Evolutionary conservation across 106 monocot species (phyloP).

Genomic region (Phalaenopsis equestris): DNA sequence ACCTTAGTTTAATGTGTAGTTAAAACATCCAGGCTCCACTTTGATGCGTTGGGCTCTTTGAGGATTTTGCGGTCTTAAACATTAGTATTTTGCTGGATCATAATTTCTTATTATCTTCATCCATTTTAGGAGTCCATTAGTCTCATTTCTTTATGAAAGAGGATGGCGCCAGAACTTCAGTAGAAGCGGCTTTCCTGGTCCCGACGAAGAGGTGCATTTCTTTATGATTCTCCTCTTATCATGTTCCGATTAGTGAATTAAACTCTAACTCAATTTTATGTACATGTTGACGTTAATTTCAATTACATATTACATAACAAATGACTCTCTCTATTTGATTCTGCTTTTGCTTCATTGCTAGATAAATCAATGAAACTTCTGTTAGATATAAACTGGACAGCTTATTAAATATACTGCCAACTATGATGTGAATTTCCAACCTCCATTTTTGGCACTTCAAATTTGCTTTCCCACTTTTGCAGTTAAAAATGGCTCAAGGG

Average conservation of each 20-base stretch:
- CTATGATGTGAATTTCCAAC: not conserved
- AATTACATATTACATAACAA: not conserved
- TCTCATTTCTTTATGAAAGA: conserved; percentile 98
- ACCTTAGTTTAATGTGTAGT: not conserved
- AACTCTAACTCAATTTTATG: not conserved
- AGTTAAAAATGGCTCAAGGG: conserved; percentile 96
- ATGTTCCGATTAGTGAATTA: not conserved
- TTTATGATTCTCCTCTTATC: not conserved
- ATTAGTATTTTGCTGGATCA: not conserved
- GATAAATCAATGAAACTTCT: conserved; percentile 1
- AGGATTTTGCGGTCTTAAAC: not conserved
- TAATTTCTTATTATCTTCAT: not conserved
- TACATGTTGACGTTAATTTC: not conserved
- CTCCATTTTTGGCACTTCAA: not conserved
- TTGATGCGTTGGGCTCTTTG: not conserved
- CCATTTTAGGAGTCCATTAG: conserved; percentile 74
- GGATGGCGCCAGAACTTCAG: conserved; percentile 97
- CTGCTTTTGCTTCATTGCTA: not conserved
- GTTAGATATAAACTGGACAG: not conserved
- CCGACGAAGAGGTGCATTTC: conserved; percentile 77
- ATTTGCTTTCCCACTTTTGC: conserved; percentile 13
- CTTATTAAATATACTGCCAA: not conserved
- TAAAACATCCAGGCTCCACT: not conserved
- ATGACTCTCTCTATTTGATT: not conserved
- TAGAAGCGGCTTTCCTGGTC: conserved; percentile 89